These are phyloP conservation scores for Dioscorea alata DNA, from an alignment of 106 monocot genomes.

Conservation along the genomic window DNA sequence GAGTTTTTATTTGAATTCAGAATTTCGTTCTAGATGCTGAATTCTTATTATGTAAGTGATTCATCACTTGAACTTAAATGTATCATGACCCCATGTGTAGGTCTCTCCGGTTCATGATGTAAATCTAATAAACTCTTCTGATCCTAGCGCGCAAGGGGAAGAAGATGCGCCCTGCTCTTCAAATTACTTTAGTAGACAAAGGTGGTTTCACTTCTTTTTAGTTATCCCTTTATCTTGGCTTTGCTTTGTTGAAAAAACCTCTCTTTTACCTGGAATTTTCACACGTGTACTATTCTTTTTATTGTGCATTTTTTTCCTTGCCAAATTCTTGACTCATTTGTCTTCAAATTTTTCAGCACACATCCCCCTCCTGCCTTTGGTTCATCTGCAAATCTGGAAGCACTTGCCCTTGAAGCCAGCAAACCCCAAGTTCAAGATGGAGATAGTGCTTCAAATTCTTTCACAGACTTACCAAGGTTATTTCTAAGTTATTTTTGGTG, in stretches of 20 bases:
- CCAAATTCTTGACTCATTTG: not conserved
- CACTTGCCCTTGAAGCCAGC: conserved; percentile 55
- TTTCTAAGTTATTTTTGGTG: not conserved
- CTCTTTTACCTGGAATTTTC: not conserved
- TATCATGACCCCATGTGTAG: conserved; percentile 12
- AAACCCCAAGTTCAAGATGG: conserved; percentile 35
- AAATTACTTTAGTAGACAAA: conserved; percentile 23
- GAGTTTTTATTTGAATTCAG: no score
- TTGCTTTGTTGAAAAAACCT: no score
- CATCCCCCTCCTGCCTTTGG: conserved; percentile 77
- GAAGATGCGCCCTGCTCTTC: conserved; percentile 31
- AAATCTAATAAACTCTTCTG: conserved; percentile 28
- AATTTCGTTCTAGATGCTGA: no score
- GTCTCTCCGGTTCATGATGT: conserved; percentile 40
- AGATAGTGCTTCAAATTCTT: conserved; percentile 32
- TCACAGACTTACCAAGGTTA: conserved; percentile 28
- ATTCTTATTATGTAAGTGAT: no score
- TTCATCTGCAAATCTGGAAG: conserved; percentile 62
- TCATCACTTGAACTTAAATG: not conserved
- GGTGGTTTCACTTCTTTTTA: conserved; percentile 7
- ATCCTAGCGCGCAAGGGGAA: conserved; percentile 15
- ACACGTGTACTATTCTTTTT: not conserved
- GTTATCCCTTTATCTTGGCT: not conserved
- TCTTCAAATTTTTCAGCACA: conserved; percentile 30
- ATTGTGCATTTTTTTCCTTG: no score